Conservation (phyloP, 78 protist species). For the Monocercomonoides exilis region DNA sequence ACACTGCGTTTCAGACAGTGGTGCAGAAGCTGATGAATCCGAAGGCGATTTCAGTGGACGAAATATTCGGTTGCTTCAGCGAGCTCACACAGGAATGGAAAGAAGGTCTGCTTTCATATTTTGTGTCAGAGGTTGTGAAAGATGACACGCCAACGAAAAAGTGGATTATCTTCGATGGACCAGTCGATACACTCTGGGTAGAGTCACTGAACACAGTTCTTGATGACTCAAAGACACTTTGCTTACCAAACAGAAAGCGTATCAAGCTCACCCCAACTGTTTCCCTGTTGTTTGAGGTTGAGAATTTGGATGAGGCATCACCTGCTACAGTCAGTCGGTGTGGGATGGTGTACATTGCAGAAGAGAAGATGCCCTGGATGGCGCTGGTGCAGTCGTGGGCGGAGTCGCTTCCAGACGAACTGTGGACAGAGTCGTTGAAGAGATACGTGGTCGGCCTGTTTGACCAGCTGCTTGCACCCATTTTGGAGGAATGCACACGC, state of each 20-base stretch:
- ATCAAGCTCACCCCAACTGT: slow-evolving; percentile 57
- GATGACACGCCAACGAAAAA: slow-evolving; percentile 35
- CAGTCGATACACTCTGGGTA: slow-evolving; percentile 79
- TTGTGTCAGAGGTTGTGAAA: slow-evolving; percentile 36
- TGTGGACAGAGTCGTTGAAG: not conserved
- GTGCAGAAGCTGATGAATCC: slow-evolving; percentile 54
- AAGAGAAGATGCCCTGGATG: slow-evolving; percentile 46
- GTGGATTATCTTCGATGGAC: slow-evolving; percentile 77
- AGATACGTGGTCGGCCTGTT: not conserved
- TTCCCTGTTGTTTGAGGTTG: slow-evolving; percentile 64
- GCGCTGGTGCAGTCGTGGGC: slow-evolving; percentile 43
- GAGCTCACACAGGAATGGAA: slow-evolving; percentile 63
- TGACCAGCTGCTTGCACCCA: not conserved
- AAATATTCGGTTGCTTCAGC: slow-evolving; percentile 64
- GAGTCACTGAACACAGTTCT: slow-evolving; percentile 73
- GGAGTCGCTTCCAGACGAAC: not conserved
- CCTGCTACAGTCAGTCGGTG: slow-evolving; percentile 81
- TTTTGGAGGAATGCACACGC: not conserved
- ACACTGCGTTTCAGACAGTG: not conserved
- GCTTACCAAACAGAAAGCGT: slow-evolving; percentile 72
- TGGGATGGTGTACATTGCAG: slow-evolving; percentile 77
- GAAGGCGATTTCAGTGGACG: slow-evolving; percentile 64
- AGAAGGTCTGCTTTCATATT: slow-evolving; percentile 54
- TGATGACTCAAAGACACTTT: slow-evolving; percentile 72
- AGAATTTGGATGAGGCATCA: slow-evolving; percentile 73